Evolutionary conservation across 371 early-diverging fungal genomes (phyloP).

Genomic region (Chytridium lagenaria): DNA sequence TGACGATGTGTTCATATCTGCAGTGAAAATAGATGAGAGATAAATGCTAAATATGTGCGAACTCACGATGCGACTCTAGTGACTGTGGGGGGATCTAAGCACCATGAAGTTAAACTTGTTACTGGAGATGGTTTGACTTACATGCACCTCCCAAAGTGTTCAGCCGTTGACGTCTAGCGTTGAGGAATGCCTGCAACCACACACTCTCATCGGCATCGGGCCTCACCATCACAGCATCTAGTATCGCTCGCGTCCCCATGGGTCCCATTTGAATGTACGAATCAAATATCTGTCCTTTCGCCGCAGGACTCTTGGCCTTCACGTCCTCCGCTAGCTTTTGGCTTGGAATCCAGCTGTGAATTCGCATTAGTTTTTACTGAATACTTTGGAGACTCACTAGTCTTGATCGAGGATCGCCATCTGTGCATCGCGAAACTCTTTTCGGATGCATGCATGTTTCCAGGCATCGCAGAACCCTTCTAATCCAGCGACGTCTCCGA

Average conservation of each 20-base stretch:
- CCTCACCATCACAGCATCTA: background rate
- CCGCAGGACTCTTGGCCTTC: background rate
- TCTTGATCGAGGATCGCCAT: background rate
- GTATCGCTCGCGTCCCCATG: conserved; percentile 23
- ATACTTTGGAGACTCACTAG: background rate
- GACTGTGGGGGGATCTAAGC: conserved; percentile 32
- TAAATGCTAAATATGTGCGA: too few species aligned
- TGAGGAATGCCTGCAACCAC: conserved; percentile 29
- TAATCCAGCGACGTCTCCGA: conserved; percentile 20
- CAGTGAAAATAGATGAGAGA: too few species aligned
- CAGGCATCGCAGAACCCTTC: conserved; percentile 38
- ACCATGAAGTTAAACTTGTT: background rate
- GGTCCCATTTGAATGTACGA: conserved; percentile 31
- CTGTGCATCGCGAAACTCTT: conserved; percentile 28
- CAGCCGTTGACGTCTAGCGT: conserved; percentile 16
- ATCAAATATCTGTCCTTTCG: conserved; percentile 33
- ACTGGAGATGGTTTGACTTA: conserved; percentile 5
- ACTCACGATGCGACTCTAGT: conserved; percentile 27
- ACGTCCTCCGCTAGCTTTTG: conserved; percentile 8
- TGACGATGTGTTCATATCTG: too few species aligned
- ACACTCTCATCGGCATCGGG: background rate
- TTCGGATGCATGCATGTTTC: conserved; percentile 6
- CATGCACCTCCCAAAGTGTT: conserved; percentile 26
- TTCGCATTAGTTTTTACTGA: background rate
- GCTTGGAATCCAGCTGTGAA: conserved; percentile 32